Conservation (phyloP, 768 basidiomycete species). For the Pleurotus sapidus region DNA sequence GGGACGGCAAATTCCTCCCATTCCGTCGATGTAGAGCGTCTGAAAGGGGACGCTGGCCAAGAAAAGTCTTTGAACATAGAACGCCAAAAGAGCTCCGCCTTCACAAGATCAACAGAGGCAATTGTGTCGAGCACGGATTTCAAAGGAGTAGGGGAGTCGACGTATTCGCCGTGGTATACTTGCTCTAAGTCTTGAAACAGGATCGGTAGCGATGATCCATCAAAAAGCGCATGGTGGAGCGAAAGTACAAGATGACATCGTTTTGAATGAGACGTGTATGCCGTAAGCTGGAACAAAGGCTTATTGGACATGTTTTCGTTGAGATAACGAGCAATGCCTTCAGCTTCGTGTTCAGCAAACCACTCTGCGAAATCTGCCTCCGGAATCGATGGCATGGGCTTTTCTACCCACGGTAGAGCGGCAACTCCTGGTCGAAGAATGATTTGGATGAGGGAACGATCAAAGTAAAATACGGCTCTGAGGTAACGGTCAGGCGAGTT, state of each 20-base stretch:
- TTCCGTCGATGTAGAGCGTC: background rate
- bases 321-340: conserved; percentile 19
- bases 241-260: conserved; percentile 22
- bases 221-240: conserved; percentile 32
- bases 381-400: background rate
- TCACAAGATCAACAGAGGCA: conserved; percentile 15
- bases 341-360: conserved; percentile 18
- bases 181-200: conserved; percentile 24
- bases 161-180: conserved; percentile 15
- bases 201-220: conserved; percentile 28
- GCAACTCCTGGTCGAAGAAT: conserved; percentile 16
- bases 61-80: conserved; percentile 21
- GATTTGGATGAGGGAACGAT: conserved; percentile 23
- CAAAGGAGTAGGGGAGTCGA: conserved; percentile 7
- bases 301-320: conserved; percentile 22
- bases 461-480: conserved; percentile 30
- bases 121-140: conserved; percentile 23
- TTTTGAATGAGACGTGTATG: conserved; percentile 11
- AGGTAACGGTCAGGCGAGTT: background rate
- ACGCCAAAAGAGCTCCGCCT: conserved; percentile 25
- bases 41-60: conserved; percentile 17
- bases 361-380: conserved; percentile 13
- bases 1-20: conserved; percentile 11
- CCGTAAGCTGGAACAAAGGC: conserved; percentile 21
- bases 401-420: conserved; percentile 17